Conservation (phyloP, 148 eudicot genomes). For the Hydrangea macrophylla region DNA sequence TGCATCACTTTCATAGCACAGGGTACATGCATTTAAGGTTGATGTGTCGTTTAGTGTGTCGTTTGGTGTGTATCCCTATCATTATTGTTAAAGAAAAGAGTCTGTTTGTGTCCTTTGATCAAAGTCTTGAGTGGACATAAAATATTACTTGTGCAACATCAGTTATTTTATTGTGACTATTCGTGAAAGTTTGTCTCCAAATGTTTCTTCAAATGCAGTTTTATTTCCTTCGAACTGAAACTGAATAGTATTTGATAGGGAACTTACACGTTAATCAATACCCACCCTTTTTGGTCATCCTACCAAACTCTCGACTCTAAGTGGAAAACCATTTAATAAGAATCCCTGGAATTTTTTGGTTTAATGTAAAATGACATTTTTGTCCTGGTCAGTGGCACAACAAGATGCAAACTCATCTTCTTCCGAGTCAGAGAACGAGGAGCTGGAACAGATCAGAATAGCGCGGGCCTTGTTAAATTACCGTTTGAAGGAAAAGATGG, state of each 20-base stretch:
- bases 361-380: not conserved
- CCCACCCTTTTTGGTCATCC: not conserved
- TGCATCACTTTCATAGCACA: too few species aligned
- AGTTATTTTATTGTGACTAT: not conserved
- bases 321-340: not conserved
- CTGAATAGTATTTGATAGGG: not conserved
- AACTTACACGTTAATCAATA: not conserved
- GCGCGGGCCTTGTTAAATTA: conserved; percentile 72
- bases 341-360: not conserved
- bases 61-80: too few species aligned
- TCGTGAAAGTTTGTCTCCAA: not conserved
- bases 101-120: too few species aligned
- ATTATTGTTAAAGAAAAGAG: too few species aligned
- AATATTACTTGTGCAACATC: too few species aligned
- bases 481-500: conserved; percentile 52
- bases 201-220: not conserved
- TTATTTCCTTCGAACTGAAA: not conserved
- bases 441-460: conserved; percentile 76
- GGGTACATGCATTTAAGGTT: too few species aligned
- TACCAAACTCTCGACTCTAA: not conserved
- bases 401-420: conserved; percentile 56
- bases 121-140: too few species aligned
- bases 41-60: too few species aligned
- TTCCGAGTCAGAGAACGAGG: conserved; percentile 67
- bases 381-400: conserved; percentile 53